Percentiles rank a stretch among this genome's conserved stretches.
Conservation (phyloP, 192 early-diverging fungal species). For the Backusella morwellensis region DNA sequence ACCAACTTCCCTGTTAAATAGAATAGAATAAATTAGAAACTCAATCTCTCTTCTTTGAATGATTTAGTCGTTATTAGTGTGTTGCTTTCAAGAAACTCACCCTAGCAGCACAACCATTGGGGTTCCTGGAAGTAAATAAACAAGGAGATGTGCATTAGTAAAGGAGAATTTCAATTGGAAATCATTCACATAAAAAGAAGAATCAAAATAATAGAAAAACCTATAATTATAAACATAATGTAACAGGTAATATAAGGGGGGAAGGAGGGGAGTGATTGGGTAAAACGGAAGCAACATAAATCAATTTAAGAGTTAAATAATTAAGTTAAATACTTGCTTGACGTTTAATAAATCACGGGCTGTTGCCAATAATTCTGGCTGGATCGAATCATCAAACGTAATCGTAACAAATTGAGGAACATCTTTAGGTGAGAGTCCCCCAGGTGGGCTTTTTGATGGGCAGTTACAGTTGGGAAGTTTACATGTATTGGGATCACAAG, state of each 20-base stretch:
- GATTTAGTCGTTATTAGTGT: background rate
- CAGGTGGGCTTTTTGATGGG: slow-evolving; percentile 47
- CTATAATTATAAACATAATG: background rate
- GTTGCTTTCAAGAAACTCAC: slow-evolving; percentile 16
- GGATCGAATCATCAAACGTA: slow-evolving; percentile 67
- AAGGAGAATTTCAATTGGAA: slow-evolving; percentile 9
- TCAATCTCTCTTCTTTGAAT: background rate
- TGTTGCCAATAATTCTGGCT: slow-evolving; percentile 32
- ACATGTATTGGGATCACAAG: slow-evolving; percentile 50
- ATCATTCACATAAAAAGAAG: slow-evolving; percentile 5
- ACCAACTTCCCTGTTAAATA: slow-evolving; percentile 50
- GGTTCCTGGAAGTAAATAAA: slow-evolving; percentile 33
- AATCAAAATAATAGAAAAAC: background rate
- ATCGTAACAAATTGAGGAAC: slow-evolving; percentile 59
- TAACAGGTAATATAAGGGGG: background rate
- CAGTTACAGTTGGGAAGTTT: slow-evolving; percentile 51
- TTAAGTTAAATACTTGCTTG: slow-evolving; percentile 28
- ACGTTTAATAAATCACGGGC: slow-evolving; percentile 32
- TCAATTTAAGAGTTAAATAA: background rate
- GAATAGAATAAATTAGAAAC: slow-evolving; percentile 4
- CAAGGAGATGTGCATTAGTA: slow-evolving; percentile 12
- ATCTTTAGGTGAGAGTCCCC: slow-evolving; percentile 41
- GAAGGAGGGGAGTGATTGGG: background rate
- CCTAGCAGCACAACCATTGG: slow-evolving; percentile 40
- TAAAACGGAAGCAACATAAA: background rate